These are phyloP conservation scores for Aureobasidium sp. DNA, from an alignment of 2,329 filamentous ascomycete genomes.

Conservation along the genomic window DNA sequence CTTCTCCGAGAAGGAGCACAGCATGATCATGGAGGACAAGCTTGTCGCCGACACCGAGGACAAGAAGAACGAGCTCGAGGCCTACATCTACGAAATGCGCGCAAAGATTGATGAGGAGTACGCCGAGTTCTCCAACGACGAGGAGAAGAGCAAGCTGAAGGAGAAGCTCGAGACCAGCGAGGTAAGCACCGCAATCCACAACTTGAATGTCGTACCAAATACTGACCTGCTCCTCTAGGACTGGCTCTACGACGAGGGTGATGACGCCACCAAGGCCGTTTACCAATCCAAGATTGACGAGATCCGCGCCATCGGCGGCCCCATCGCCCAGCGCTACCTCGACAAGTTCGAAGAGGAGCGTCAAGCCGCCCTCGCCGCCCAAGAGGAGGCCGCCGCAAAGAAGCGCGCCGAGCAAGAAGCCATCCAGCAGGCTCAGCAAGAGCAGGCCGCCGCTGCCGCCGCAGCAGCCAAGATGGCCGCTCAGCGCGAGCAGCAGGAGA, in stretches of 20 bases:
- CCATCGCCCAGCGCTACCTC: conserved; percentile 88
- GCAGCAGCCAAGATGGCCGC: conserved; percentile 36
- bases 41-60: conserved; percentile 96
- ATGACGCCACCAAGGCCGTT: conserved; percentile 86
- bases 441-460: conserved; percentile 44
- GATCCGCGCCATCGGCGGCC: conserved; percentile 80
- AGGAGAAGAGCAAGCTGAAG: conserved; percentile 82
- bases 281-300: conserved; percentile 96
- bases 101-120: conserved; percentile 93
- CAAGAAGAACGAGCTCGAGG: conserved; percentile 99
- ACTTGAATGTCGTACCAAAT: not conserved
- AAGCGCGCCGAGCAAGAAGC: conserved; percentile 60
- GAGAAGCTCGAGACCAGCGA: conserved; percentile 75
- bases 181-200: conserved; percentile 45
- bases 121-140: conserved; percentile 77
- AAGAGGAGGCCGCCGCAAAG: conserved; percentile 58
- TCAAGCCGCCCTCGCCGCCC: conserved; percentile 55
- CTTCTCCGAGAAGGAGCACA: conserved; percentile 62
- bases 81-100: conserved; percentile 92
- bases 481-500: conserved; percentile 41
- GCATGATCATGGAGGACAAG: conserved; percentile 98
- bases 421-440: conserved; percentile 67
- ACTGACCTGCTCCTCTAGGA: conserved; percentile 51
- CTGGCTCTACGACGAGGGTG: conserved; percentile 96
- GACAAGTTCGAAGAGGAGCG: conserved; percentile 89